Evolutionary conservation across 2,329 filamentous ascomycete genomes (phyloP).

Genomic region (Alternaria arbusti): DNA sequence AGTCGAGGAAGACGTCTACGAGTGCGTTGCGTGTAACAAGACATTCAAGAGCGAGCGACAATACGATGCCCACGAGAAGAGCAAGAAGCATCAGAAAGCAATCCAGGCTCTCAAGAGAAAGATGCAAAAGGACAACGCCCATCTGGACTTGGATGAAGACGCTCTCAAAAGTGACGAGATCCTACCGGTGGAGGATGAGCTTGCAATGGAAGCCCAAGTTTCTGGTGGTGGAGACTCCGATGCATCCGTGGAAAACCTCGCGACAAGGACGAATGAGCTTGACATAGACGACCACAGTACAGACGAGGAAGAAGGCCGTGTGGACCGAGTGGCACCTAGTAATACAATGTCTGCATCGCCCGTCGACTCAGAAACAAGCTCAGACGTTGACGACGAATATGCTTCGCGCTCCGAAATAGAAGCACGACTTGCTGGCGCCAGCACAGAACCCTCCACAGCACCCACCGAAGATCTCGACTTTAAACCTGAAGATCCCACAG

Average conservation of each 20-base stretch:
- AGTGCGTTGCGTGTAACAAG: constrained; percentile 70
- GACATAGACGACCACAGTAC: constrained; percentile 15
- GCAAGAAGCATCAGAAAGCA: constrained; percentile 93
- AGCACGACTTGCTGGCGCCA: constrained; percentile 36
- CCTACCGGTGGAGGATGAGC: constrained; percentile 42
- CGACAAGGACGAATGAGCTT: constrained; percentile 21
- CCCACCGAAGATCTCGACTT: constrained; percentile 8
- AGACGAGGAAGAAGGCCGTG: constrained; percentile 19
- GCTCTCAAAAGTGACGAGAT: constrained; percentile 41
- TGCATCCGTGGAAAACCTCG: constrained; percentile 23
- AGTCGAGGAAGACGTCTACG: constrained; percentile 60
- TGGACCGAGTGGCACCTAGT: background rate
- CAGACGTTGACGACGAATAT: constrained; percentile 45
- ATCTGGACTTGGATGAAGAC: constrained; percentile 57
- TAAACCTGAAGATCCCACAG: constrained; percentile 2
- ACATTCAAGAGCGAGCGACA: constrained; percentile 90
- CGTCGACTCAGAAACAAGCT: background rate
- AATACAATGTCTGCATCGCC: background rate
- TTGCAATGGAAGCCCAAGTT: constrained; percentile 13
- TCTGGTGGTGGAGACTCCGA: constrained; percentile 49
- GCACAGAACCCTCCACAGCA: constrained; percentile 11
- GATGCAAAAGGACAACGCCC: constrained; percentile 80
- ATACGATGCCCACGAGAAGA: constrained; percentile 89
- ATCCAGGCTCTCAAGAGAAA: constrained; percentile 79
- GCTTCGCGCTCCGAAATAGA: constrained; percentile 46